These are phyloP conservation scores for Salix udensis DNA, from an alignment of 345 rosid genomes.

Conservation along the genomic window DNA sequence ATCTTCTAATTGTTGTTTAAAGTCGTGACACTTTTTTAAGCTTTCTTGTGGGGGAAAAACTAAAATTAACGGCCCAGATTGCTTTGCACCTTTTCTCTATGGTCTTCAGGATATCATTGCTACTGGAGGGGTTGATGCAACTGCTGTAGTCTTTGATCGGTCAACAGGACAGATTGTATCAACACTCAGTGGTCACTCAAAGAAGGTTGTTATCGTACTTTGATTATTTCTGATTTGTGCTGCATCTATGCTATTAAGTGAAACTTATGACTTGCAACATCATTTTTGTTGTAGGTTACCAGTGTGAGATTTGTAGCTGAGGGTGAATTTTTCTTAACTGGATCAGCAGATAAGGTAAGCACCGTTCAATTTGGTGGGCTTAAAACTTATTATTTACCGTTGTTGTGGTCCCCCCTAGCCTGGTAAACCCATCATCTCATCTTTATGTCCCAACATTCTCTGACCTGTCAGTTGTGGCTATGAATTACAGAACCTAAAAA, in stretches of 20 bases:
- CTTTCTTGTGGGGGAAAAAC: background rate
- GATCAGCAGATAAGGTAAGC: conserved; percentile 85
- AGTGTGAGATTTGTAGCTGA: conserved; percentile 81
- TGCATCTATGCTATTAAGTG: background rate
- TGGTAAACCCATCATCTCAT: background rate
- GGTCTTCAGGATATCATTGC: conserved; percentile 71
- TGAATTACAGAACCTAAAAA: background rate
- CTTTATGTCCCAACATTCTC: background rate
- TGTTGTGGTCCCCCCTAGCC: background rate
- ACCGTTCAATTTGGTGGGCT: background rate
- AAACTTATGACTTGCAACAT: conserved; percentile 11
- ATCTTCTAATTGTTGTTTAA: background rate
- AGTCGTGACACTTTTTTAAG: background rate
- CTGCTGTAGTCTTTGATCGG: conserved; percentile 81
- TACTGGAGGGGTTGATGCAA: conserved; percentile 87
- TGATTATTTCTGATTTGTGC: background rate
- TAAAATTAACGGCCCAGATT: background rate
- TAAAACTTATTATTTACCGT: background rate
- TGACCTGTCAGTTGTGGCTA: background rate
- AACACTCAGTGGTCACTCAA: conserved; percentile 86
- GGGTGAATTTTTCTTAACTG: conserved; percentile 59
- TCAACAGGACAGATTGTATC: conserved; percentile 84
- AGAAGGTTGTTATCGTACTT: conserved; percentile 54
- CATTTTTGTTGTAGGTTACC: conserved; percentile 58
- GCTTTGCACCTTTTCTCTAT: background rate